These are phyloP conservation scores for Ceratobasidium papillatum DNA, from an alignment of 1,284 basidiomycete genomes.

Conservation along the genomic window DNA sequence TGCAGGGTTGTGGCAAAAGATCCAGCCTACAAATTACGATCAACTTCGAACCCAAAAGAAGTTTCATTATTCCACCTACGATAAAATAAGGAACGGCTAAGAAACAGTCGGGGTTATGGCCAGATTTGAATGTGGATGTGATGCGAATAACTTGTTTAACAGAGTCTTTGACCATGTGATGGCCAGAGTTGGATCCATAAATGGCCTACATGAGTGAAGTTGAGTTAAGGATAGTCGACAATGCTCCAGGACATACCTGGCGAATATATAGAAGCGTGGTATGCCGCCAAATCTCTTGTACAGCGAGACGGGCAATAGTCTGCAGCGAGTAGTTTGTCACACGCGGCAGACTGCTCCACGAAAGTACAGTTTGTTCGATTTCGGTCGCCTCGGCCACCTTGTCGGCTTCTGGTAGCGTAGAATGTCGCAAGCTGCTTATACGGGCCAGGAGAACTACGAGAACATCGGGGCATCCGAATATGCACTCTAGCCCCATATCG, in stretches of 20 bases:
- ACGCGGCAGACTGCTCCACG: constrained; percentile 1
- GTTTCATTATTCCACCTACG: background rate
- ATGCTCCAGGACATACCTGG: background rate
- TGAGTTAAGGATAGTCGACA: no score
- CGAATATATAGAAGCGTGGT: constrained; percentile 5
- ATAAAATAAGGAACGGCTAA: constrained; percentile 32
- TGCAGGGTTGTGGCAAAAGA: constrained; percentile 9
- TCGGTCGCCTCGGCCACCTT: background rate
- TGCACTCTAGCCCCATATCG: constrained; percentile 25
- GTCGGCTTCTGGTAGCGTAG: background rate
- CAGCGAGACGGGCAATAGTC: background rate
- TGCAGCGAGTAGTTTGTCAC: background rate
- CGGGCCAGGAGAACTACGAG: background rate
- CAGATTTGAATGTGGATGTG: constrained; percentile 11
- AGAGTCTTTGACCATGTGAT: constrained; percentile 8
- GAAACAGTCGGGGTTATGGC: constrained; percentile 26
- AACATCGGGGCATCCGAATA: constrained; percentile 8
- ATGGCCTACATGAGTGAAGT: background rate
- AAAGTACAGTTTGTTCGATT: constrained; percentile 7
- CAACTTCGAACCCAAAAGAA: background rate
- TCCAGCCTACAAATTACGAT: background rate
- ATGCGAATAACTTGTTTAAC: constrained; percentile 21
- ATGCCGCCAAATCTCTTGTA: constrained; percentile 32
- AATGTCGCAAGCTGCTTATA: constrained; percentile 6
- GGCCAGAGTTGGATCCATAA: background rate